Percentiles rank a stretch among this genome's conserved stretches.
Evolutionary conservation across 1,139 yeast genomes (phyloP).

Genomic region (Kodamaea arcana): DNA sequence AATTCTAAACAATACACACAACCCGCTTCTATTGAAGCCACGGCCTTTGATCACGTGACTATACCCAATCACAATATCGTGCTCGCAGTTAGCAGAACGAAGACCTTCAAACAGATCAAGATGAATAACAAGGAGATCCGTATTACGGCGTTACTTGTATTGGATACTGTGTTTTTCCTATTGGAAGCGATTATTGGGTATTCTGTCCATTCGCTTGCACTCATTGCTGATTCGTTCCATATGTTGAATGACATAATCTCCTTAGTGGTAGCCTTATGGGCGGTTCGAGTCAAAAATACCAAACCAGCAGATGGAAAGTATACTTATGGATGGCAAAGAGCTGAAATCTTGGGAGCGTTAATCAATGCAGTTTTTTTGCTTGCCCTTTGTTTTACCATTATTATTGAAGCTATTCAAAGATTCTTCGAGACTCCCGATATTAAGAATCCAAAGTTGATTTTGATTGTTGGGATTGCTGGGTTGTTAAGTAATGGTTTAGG

Average conservation of each 20-base stretch:
- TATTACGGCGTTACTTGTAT: slow-evolving; percentile 63
- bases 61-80: too few species aligned
- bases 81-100: background rate
- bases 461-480: slow-evolving; percentile 81
- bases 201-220: slow-evolving; percentile 85
- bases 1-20: too few species aligned
- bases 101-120: too few species aligned
- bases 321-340: slow-evolving; percentile 96
- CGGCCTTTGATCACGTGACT: too few species aligned
- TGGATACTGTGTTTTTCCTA: slow-evolving; percentile 82
- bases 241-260: slow-evolving; percentile 95
- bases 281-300: slow-evolving; percentile 82
- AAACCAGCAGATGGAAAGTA: slow-evolving; percentile 82
- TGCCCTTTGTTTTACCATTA: slow-evolving; percentile 88
- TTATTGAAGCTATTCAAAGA: slow-evolving; percentile 89
- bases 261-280: slow-evolving; percentile 90
- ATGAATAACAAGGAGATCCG: slow-evolving; percentile 64
- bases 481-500: slow-evolving; percentile 80
- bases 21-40: too few species aligned
- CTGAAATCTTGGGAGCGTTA: slow-evolving; percentile 90
- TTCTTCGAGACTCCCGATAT: slow-evolving; percentile 77
- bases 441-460: slow-evolving; percentile 72
- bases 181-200: slow-evolving; percentile 83
- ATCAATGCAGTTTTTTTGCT: slow-evolving; percentile 88
- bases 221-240: slow-evolving; percentile 94